Percentiles rank a stretch among this genome's conserved stretches.
phyloP scores from a whole-genome alignment of 495 filamentous ascomycete species.

The Letharia lupina region DNA sequence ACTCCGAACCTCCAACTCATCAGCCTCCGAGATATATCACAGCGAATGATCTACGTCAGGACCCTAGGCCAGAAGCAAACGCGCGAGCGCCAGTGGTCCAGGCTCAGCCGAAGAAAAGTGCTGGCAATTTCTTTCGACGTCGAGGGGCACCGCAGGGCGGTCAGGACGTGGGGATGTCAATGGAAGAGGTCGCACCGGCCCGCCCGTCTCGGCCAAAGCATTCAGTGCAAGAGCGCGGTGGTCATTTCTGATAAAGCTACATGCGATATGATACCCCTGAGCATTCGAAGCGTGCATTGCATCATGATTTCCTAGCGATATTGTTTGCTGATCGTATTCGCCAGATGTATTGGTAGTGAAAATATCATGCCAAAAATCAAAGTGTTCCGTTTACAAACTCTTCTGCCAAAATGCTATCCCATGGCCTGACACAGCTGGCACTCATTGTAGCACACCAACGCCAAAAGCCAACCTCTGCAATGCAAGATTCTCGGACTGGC shows the following conservation, averaged over 20 bases:
- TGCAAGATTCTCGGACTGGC: no score
- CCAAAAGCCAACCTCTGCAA: no score
- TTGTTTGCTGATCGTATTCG: neutral
- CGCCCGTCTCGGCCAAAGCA: neutral
- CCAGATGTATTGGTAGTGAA: neutral
- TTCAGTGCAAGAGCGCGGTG: neutral
- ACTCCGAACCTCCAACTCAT: neutral
- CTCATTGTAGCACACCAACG: no score
- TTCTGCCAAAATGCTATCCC: no score
- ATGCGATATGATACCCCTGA: neutral
- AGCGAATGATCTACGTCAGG: neutral
- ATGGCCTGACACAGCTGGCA: no score
- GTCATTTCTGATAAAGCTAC: neutral
- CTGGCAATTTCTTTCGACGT: slow-evolving; percentile 1
- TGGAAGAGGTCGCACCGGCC: slow-evolving; percentile 4
- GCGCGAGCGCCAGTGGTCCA: neutral
- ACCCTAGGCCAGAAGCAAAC: neutral
- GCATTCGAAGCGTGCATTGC: neutral
- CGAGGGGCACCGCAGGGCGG: neutral
- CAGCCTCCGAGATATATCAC: neutral
- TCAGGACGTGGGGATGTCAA: neutral
- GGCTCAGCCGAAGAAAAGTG: neutral
- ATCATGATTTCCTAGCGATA: neutral
- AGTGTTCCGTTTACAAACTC: no score
- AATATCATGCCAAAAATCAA: no score